Evolutionary conservation across 805 yeast genomes (phyloP), one percentile per base, ranked within the genome.

Genomic region (Kuraishia capsulata): DNA sequence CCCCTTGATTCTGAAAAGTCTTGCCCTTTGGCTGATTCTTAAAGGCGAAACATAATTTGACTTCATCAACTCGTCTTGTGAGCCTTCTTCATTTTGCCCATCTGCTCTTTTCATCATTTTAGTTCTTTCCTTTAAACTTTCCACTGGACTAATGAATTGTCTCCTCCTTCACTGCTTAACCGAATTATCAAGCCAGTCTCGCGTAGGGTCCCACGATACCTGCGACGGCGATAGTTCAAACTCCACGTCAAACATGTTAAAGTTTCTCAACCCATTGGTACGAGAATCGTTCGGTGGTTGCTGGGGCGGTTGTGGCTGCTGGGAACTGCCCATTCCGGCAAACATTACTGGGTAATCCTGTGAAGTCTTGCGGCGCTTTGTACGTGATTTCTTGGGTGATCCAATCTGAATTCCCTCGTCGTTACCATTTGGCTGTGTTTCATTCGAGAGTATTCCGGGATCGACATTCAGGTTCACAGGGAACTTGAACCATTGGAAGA

Each of bases 401-500:
- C 25, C 18, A 14, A 9, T 5, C 16, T 13, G 23, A 13, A 20
- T 17, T 17, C 21, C 21, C 29, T n/a, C 10, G 18, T 8, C 17
- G 28, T n/a, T 9, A 25, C 18, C 11, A 36, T 38, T 23, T n/a
- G n/a, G n/a, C n/a, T n/a, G n/a, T n/a, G n/a, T n/a, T n/a, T n/a
- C n/a, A n/a, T n/a, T n/a, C n/a, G n/a, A n/a, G n/a, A n/a, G n/a
- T n/a, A n/a, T n/a, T n/a, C n/a, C n/a, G n/a, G n/a, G n/a, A n/a
- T n/a, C n/a, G 18, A 20, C 36, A 11, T 30, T 31, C 14, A 40
- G n/a, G n/a, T 32, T 40, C 10, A 42, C 42, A 26, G 44, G 44
- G 29, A 42, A 42, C 34, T 38, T 39, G 37, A 42, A 42, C 44
- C 44, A 42, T 33, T 42, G 44, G 26, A 42, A 42, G 10, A 42